These are phyloP conservation scores for Fusarium anguioides DNA, from an alignment of 2,329 filamentous ascomycete species.

Conservation along the genomic window DNA sequence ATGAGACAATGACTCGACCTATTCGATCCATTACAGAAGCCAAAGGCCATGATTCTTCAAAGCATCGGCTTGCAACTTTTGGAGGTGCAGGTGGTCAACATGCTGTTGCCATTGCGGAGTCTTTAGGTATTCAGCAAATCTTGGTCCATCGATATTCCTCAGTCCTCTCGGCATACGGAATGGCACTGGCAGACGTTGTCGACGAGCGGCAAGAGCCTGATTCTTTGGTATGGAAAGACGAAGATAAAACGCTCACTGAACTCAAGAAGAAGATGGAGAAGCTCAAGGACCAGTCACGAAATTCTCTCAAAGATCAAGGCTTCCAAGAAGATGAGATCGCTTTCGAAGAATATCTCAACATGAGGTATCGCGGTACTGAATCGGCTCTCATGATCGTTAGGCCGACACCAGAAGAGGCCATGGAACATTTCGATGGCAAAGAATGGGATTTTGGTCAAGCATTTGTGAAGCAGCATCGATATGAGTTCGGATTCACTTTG, in stretches of 20 bases:
- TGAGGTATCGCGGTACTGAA: conserved; percentile 91
- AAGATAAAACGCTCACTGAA: conserved; percentile 67
- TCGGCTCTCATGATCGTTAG: conserved; percentile 91
- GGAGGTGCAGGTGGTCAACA: conserved; percentile 93
- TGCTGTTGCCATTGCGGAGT: conserved; percentile 88
- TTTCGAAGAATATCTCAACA: conserved; percentile 94
- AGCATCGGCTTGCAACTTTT: conserved; percentile 91
- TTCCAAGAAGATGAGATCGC: conserved; percentile 79
- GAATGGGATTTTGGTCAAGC: conserved; percentile 86
- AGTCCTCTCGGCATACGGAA: conserved; percentile 89
- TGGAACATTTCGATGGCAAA: conserved; percentile 69
- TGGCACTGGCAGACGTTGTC: conserved; percentile 92
- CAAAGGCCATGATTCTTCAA: conserved; percentile 89
- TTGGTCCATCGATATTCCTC: conserved; percentile 89
- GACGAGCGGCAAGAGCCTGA: conserved; percentile 88
- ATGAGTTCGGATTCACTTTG: conserved; percentile 93
- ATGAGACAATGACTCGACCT: conserved; percentile 90
- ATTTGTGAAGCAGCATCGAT: conserved; percentile 87
- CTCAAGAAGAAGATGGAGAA: conserved; percentile 80
- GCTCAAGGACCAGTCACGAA: conserved; percentile 78
- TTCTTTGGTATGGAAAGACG: conserved; percentile 70
- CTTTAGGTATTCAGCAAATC: conserved; percentile 85
- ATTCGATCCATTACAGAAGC: conserved; percentile 93
- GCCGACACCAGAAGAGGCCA: conserved; percentile 71
- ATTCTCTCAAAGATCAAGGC: conserved; percentile 78